These are phyloP conservation scores for Pythium rishiriense DNA, from an alignment of 352 stramenopile genomes.

Conservation along the genomic window DNA sequence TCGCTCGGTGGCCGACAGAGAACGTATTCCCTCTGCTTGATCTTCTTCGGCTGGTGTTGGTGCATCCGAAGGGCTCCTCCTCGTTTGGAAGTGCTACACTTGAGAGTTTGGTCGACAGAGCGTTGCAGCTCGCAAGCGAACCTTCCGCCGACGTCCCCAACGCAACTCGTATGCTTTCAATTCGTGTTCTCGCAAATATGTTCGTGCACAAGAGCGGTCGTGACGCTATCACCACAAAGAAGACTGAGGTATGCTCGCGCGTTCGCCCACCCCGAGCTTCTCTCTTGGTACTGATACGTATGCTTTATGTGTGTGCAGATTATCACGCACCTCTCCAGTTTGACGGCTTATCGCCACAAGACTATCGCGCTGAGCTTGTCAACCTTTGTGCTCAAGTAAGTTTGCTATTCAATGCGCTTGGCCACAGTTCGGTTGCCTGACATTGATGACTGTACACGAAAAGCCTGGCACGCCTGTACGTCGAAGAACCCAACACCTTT, in stretches of 20 bases:
- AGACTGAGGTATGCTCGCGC: slow-evolving; percentile 40
- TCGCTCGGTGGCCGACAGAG: slow-evolving; percentile 70
- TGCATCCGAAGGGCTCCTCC: slow-evolving; percentile 83
- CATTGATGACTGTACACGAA: not conserved
- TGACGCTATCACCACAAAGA: slow-evolving; percentile 48
- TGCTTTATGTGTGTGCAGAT: slow-evolving; percentile 30
- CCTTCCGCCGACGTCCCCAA: slow-evolving; percentile 43
- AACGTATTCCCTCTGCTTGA: slow-evolving; percentile 92
- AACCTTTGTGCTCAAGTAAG: slow-evolving; percentile 77
- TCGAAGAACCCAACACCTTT: slow-evolving; percentile 35
- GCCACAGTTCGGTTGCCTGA: not conserved
- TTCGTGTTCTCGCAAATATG: slow-evolving; percentile 81
- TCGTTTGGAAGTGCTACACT: slow-evolving; percentile 40
- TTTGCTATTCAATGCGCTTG: not conserved
- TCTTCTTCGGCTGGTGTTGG: slow-evolving; percentile 85
- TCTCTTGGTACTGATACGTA: not conserved
- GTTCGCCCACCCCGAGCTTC: too few species aligned
- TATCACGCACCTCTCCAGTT: slow-evolving; percentile 43
- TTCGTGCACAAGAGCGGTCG: slow-evolving; percentile 57
- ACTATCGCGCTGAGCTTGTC: slow-evolving; percentile 64
- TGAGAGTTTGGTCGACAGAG: slow-evolving; percentile 34
- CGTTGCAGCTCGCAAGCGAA: slow-evolving; percentile 36
- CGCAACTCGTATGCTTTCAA: slow-evolving; percentile 68
- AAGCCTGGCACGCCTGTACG: slow-evolving; percentile 47
- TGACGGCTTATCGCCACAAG: slow-evolving; percentile 60